Evolutionary conservation across 306 rosid genomes (phyloP).

Genomic region (Vigna angularis): DNA sequence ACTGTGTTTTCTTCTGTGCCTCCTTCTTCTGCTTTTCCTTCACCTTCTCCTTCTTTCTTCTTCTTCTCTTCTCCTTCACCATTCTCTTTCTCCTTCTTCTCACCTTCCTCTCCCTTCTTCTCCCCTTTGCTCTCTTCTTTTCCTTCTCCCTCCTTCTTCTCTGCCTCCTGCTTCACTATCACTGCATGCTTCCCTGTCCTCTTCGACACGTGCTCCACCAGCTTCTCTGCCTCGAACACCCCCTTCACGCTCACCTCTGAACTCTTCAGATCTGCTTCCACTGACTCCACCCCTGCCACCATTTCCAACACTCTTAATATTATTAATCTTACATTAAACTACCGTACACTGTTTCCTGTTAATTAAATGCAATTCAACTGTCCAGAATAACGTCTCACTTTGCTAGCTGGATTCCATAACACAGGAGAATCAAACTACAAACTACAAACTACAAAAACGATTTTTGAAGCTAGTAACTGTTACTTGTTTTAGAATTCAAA

Average conservation of each 20-base stretch:
- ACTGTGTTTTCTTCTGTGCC: conserved; percentile 53
- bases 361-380: too few species aligned
- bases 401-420: not conserved
- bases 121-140: conserved; percentile 35
- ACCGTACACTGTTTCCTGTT: not conserved
- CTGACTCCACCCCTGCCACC: conserved; percentile 78
- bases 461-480: not conserved
- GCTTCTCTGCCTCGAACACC: conserved; percentile 59
- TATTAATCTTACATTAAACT: too few species aligned
- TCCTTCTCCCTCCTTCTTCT: conserved; percentile 53
- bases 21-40: not conserved
- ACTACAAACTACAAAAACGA: not conserved
- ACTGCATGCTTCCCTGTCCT: conserved; percentile 78
- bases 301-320: not conserved
- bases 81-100: conserved; percentile 28
- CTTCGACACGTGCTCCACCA: conserved; percentile 74
- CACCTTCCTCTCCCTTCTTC: conserved; percentile 38
- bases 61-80: conserved; percentile 32
- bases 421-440: not conserved
- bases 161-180: conserved; percentile 72
- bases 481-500: not conserved
- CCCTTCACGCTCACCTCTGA: conserved; percentile 89
- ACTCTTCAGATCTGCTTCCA: conserved; percentile 81
- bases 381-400: not conserved
- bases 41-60: conserved; percentile 41